Evolutionary conservation across 305 asterid species (phyloP).

Genomic region (Rubia balearica): DNA sequence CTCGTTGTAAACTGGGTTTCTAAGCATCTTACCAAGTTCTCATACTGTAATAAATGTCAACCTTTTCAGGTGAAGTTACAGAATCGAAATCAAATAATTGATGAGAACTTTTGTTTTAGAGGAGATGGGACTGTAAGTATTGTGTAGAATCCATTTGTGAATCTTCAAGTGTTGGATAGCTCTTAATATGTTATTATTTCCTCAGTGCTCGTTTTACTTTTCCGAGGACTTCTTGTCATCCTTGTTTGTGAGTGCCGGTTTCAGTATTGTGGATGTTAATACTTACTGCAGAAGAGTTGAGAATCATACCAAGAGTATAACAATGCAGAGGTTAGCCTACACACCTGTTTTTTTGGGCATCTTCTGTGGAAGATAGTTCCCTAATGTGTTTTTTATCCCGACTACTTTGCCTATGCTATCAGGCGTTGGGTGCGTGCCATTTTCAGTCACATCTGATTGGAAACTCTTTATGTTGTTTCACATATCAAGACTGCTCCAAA

Average conservation of each 20-base stretch:
- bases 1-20: background rate
- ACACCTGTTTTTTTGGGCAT: background rate
- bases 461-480: constrained; percentile 5
- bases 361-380: background rate
- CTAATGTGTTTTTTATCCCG: background rate
- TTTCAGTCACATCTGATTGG: constrained; percentile 35
- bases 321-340: constrained; percentile 45
- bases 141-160: constrained; percentile 12
- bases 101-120: constrained; percentile 56
- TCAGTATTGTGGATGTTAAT: constrained; percentile 37
- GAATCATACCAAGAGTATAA: constrained; percentile 47
- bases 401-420: constrained; percentile 8
- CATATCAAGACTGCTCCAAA: background rate
- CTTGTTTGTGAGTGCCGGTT: constrained; percentile 57
- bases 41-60: constrained; percentile 16
- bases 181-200: constrained; percentile 20
- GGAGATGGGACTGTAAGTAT: constrained; percentile 82
- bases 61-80: constrained; percentile 62
- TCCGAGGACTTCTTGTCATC: constrained; percentile 49
- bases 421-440: constrained; percentile 81
- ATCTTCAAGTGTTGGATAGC: background rate
- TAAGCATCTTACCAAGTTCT: constrained; percentile 13
- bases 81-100: constrained; percentile 60
- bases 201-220: constrained; percentile 69
- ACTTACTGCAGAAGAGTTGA: constrained; percentile 50